Base-by-base conservation (phyloP, 352 stramenopile species). In the Phytopythium chamaehyphon region DNA sequence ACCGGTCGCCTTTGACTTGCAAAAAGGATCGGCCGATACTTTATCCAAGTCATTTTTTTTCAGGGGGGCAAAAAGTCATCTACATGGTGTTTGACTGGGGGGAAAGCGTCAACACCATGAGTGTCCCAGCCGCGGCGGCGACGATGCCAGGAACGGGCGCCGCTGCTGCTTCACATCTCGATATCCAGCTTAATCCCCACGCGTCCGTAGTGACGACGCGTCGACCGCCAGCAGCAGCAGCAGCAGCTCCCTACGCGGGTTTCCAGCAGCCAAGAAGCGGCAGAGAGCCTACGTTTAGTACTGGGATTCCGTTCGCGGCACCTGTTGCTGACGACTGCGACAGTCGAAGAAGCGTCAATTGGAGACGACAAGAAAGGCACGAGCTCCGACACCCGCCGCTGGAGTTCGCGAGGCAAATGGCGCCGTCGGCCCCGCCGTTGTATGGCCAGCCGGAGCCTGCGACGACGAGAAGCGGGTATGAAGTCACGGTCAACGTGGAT, bases 271-370 rank as follows among this genome's bases (percentile, higher is more conserved):
- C 3, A 22, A 31, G 24, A 12, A 37, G 15, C 44, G n/a, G 28
- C 24, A 23, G 16, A n/a, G 16, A n/a, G n/a, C n/a, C n/a, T n/a
- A n/a, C n/a, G n/a, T n/a, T n/a, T n/a, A n/a, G 15, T 12, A 2
- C 40, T 10, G 45, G 24, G 28, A 51, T 51, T 33, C 45, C 45
- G 2, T 51, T 51, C n/a, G 45, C 45, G 45, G 45, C 45, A 18
- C 28, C 45, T 19, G 45, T 51, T 9, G 26, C n/a, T 11, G 10
- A 19, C 19, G 45, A 51, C 18, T 40, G 39, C 28, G n/a, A 31
- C 26, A n/a, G 15, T 6, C 26, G 8, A 31, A 22, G 19, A 21
- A 23, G 14, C 23, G 15, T 16, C 39, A 45, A 19, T 8, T 23
- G n/a, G 6, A 28, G 28, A 4, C 39, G 10, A 9, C 37, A 43